phyloP scores from a whole-genome alignment of 2,329 filamentous ascomycete genomes.

The Fusarium pilosicola region DNA sequence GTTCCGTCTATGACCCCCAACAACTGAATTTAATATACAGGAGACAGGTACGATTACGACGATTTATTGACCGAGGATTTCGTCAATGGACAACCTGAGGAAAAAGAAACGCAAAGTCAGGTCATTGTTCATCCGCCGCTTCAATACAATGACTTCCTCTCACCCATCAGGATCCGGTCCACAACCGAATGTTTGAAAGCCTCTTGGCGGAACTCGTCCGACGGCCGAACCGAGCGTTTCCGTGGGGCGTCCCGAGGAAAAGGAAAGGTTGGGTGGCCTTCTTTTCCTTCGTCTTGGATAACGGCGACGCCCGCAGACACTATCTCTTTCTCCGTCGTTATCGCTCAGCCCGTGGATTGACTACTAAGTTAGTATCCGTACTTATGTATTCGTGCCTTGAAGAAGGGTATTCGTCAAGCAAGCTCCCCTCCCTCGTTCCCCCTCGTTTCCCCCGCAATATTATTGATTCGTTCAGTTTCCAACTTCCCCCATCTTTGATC shows the following conservation, averaged over 20 bases:
- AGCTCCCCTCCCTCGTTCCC: not conserved
- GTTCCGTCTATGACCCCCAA: constrained; percentile 6
- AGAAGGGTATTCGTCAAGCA: not conserved
- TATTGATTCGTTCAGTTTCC: constrained; percentile 4
- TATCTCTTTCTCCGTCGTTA: not conserved
- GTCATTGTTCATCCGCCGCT: not conserved
- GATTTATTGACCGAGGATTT: not conserved
- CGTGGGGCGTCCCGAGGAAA: constrained; percentile 33
- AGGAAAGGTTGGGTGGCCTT: constrained; percentile 13
- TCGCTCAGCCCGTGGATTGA: constrained; percentile 2
- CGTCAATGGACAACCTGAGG: not conserved
- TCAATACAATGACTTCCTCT: not conserved
- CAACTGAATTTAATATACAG: not conserved
- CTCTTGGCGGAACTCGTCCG: constrained; percentile 28
- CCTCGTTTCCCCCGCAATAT: constrained; percentile 26
- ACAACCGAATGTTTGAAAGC: not conserved
- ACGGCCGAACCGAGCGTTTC: constrained; percentile 42
- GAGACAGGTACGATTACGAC: constrained; percentile 5
- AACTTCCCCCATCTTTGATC: not conserved
- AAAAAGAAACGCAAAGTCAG: constrained; percentile 1
- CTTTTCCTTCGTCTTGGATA: not conserved
- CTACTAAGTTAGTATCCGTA: not conserved
- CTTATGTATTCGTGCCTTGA: not conserved
- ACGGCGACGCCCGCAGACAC: constrained; percentile 18
- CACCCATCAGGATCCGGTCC: not conserved